These are phyloP conservation scores for Rhytidiadelphus loreus DNA, from an alignment of 225 moss, liverwort and hornwort genomes.

Conservation along the genomic window DNA sequence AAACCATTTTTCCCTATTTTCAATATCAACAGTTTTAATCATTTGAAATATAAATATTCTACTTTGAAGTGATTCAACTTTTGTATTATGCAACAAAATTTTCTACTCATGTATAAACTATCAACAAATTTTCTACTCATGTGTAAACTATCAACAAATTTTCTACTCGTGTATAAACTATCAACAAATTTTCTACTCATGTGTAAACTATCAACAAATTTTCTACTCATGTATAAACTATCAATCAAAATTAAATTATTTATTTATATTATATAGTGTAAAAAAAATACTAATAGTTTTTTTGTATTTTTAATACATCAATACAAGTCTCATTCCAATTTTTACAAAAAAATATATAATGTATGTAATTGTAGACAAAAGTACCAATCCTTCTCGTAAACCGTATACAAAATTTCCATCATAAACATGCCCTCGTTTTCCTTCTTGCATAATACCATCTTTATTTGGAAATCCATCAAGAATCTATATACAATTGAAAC, in stretches of 20 bases:
- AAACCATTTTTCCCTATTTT: conserved; percentile 10
- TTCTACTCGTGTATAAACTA: not conserved
- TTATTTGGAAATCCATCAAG: conserved; percentile 28
- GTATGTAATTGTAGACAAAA: not conserved
- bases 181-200: too few species aligned
- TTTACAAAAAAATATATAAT: not conserved
- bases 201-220: not conserved
- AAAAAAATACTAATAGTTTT: not conserved
- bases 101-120: not conserved
- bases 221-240: not conserved
- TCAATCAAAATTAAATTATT: not conserved
- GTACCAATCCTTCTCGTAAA: conserved; percentile 26
- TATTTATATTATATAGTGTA: not conserved
- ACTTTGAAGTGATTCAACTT: not conserved
- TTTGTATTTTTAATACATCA: too few species aligned
- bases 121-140: too few species aligned
- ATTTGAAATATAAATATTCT: not conserved
- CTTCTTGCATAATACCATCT: not conserved
- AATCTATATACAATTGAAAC: not conserved
- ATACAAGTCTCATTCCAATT: not conserved
- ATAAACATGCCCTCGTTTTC: not conserved
- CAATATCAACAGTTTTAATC: not conserved
- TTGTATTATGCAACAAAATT: not conserved
- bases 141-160: not conserved
- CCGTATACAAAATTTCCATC: conserved; percentile 11